Percentiles rank a stretch among this genome's conserved stretches.
phyloP scores from a whole-genome alignment of 1,139 yeast species.

The Taiozyma sp. region DNA sequence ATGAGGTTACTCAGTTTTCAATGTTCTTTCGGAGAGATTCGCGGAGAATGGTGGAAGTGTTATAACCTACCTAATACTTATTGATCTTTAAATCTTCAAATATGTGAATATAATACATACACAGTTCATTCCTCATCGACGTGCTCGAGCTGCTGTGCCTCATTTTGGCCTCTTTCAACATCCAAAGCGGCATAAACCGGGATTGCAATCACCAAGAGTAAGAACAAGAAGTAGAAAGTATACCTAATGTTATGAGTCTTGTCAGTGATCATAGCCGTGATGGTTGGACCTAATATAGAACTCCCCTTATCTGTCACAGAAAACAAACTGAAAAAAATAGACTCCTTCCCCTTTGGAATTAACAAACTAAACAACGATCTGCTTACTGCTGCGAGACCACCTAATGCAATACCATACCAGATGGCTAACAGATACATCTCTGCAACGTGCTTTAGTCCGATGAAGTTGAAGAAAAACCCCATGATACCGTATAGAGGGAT shows the following conservation, averaged over 20 bases:
- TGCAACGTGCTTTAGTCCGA: slow-evolving; percentile 54
- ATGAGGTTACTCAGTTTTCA: not conserved
- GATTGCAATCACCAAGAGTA: slow-evolving; percentile 44
- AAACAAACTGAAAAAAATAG: slow-evolving; percentile 64
- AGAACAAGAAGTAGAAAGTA: slow-evolving; percentile 56
- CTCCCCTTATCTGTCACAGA: slow-evolving; percentile 75
- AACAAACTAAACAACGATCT: slow-evolving; percentile 59
- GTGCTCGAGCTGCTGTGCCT: slow-evolving; percentile 34
- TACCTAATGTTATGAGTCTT: slow-evolving; percentile 63
- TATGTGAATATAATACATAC: not conserved
- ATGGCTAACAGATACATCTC: slow-evolving; percentile 64
- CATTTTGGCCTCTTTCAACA: slow-evolving; percentile 50
- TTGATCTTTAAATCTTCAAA: too few species aligned
- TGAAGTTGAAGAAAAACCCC: slow-evolving; percentile 45
- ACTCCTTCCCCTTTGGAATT: slow-evolving; percentile 66
- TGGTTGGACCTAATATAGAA: slow-evolving; percentile 61
- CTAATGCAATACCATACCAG: slow-evolving; percentile 69
- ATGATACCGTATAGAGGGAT: slow-evolving; percentile 65
- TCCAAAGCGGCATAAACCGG: slow-evolving; percentile 47
- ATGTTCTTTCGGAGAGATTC: not conserved
- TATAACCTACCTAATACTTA: too few species aligned
- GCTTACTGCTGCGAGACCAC: slow-evolving; percentile 62
- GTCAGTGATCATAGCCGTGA: slow-evolving; percentile 64
- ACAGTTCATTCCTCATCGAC: slow-evolving; percentile 19
- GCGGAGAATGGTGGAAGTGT: not conserved